phyloP scores from a whole-genome alignment of 345 rosid genomes.

The Hypericum perforatum region DNA sequence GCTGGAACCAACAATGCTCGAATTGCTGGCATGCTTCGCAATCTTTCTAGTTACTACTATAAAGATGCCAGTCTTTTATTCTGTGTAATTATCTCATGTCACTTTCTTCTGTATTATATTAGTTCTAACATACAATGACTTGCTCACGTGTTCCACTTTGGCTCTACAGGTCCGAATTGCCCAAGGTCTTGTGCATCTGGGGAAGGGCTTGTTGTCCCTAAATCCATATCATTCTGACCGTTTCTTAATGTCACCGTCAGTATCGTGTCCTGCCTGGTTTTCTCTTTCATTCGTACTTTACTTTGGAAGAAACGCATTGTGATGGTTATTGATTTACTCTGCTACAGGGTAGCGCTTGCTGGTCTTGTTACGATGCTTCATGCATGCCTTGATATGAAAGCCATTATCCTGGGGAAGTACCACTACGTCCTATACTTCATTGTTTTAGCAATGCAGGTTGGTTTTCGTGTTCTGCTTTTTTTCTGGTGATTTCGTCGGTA shows the following conservation, averaged over 20 bases:
- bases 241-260: conserved; percentile 82
- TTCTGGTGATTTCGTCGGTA: background rate
- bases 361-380: conserved; percentile 70
- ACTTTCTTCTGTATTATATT: conserved; percentile 2
- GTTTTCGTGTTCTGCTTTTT: background rate
- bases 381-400: conserved; percentile 86
- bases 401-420: conserved; percentile 71
- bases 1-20: conserved; percentile 97
- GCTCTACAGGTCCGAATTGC: conserved; percentile 76
- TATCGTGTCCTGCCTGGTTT: conserved; percentile 1
- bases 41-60: conserved; percentile 88
- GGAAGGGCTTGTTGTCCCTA: conserved; percentile 85
- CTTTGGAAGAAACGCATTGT: background rate
- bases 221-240: conserved; percentile 92
- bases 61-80: conserved; percentile 82
- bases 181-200: conserved; percentile 90
- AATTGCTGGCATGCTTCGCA: conserved; percentile 94
- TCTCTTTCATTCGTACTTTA: background rate
- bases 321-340: background rate
- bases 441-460: conserved; percentile 92
- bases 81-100: conserved; percentile 39
- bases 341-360: conserved; percentile 74
- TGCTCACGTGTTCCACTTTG: conserved; percentile 11
- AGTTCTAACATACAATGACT: background rate
- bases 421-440: conserved; percentile 86